Evolutionary conservation across 164 flowering plant genomes (phyloP), one percentile per base, ranked within the genome.

Genomic region (Dillenia turbinata): DNA sequence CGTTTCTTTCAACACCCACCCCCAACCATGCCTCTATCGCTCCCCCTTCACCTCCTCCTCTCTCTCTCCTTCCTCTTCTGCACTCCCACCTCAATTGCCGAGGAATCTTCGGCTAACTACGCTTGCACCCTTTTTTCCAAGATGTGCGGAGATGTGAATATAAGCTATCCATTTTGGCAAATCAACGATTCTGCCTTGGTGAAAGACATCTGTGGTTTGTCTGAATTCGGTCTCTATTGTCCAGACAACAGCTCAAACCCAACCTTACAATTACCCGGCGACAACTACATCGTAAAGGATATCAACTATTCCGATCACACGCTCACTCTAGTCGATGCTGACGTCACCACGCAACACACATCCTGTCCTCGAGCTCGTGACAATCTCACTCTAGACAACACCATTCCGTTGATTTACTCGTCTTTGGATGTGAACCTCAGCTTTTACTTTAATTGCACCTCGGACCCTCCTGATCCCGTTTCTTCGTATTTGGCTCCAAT

Each of bases 181-280:
- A 3, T n/a, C 45, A 48, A 45, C 12, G 5, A 11, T 54, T 4
- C 56, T 12, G 45, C 47, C 40, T 24, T 61, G 8, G 0, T 33
- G 40, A 5, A 33, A 33, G 7, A 19, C 0, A 62, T 19, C 12
- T 79, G 83, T 22, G 81, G 81, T 11, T 69, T 67, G 49, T 65
- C 58, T 1, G 75, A 56, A 12, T 79, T 72, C 51, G 65, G 67
- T 14, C 57, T 78, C 50, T 2, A 33, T 12, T 80, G 84, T 56
- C 19, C 52, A 12, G 26, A 46, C 8, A 51, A 40, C 16, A 16
- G 40, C 7, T 5, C 7, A 4, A 10, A 6, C 13, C 70, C 24
- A 45, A 69, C 9, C 24, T 64, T 9, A n/a, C 12, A 10, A 44
- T 57, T 11, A 0, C 9, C 48, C 54, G 3, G 9, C 46, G 49